Base-by-base conservation (phyloP, 495 filamentous ascomycete genomes). In the Cercophora sp. region DNA sequence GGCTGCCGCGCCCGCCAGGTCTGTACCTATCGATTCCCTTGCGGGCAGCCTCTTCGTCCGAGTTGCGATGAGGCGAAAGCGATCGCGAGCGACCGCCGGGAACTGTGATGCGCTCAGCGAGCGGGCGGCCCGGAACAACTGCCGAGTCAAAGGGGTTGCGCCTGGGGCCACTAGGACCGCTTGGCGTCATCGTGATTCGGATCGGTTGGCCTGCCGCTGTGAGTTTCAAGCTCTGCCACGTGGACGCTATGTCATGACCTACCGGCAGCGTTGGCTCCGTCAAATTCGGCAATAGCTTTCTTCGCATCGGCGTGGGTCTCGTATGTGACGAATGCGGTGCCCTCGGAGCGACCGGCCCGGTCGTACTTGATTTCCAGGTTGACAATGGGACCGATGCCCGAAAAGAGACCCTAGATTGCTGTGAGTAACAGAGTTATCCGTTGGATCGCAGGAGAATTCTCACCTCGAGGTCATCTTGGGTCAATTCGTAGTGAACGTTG, bases 401-500 rank as follows among this genome's bases (percentile, higher is more conserved):
- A 73, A 69, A 96, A 96, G 29, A 96, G 81, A 26, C 82, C 87
- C 92, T 39, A 39, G 34, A 13, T 2, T 5, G 10, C 41, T 42
- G 6, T 31, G 9, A 58, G 62, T 40, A 62, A 48, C 24, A 22
- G 24, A n/a, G 19, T 16, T 15, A 42, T 40, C 42, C 34, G 11
- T 26, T 13, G 16, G 23, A 22, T 5, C 24, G 10, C n/a, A 9
- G 23, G 11, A 15, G 24, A 5, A 35, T 13, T 53, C 73, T 43
- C 80, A 92, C 92, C 62, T 88, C 78, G 43, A 96, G 80, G 62
- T 96, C 92, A 24, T 82, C 83, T 67, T 92, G 86, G 20, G 86
- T 89, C 49, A 96, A 79, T 35, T 96, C 92, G 70, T 95, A 96
- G 70, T 96, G 92, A 42, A 96, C 70, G 65, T 96, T 96, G 55